Percentiles rank a stretch among this genome's conserved stretches.
phyloP scores from a whole-genome alignment of 768 basidiomycete species.

The Paxillus rubicundulus region DNA sequence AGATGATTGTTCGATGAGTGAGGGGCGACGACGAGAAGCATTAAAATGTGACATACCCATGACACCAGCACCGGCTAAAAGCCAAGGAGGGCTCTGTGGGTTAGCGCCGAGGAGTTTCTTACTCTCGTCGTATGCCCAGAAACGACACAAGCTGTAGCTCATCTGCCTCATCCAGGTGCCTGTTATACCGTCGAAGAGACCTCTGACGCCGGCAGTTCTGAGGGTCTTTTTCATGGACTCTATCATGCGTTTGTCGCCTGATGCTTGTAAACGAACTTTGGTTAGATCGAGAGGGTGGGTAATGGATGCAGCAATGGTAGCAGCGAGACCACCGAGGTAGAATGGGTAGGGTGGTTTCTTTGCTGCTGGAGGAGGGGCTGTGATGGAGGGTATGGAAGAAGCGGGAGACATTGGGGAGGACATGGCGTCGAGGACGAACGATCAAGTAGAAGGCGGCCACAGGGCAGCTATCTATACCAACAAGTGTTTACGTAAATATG shows the following conservation, averaged over 20 bases:
- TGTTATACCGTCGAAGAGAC: constrained; percentile 82
- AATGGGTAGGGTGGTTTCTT: constrained; percentile 80
- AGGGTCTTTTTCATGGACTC: constrained; percentile 80
- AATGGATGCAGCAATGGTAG: constrained; percentile 84
- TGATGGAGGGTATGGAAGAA: neutral
- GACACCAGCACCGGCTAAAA: constrained; percentile 75
- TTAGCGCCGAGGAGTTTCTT: constrained; percentile 77
- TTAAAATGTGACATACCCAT: constrained; percentile 60
- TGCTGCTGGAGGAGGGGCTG: constrained; percentile 10
- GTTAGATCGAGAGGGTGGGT: constrained; percentile 89
- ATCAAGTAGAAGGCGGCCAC: neutral
- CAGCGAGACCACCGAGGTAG: constrained; percentile 84
- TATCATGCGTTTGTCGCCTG: constrained; percentile 90
- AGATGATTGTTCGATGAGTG: neutral
- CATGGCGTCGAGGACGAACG: constrained; percentile 1
- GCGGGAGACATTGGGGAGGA: neutral
- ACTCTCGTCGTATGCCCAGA: constrained; percentile 91
- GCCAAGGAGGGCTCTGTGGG: constrained; percentile 70
- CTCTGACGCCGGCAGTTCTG: constrained; percentile 66
- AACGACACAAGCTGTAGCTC: constrained; percentile 90
- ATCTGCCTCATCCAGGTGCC: constrained; percentile 92
- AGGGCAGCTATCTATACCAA: no score
- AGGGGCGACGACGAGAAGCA: neutral
- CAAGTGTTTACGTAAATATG: neutral
- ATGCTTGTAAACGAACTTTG: constrained; percentile 88